These are phyloP conservation scores for Neltuma alba DNA, from an alignment of 306 rosid species.

Conservation along the genomic window DNA sequence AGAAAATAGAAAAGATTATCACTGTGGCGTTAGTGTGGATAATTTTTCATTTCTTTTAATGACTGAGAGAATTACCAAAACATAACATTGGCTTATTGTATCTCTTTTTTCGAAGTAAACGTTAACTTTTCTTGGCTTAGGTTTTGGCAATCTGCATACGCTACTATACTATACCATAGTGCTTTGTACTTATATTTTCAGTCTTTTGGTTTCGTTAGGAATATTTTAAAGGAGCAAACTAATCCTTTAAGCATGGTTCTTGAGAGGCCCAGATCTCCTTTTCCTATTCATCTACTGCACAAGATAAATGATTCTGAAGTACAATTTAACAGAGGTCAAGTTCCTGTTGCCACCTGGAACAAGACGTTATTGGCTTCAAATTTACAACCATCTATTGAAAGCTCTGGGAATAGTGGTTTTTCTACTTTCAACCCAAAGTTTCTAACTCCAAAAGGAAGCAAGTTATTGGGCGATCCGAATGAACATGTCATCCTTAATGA, in stretches of 20 bases:
- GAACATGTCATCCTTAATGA: slow-evolving; percentile 52
- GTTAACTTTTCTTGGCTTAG: background rate
- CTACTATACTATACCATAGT: slow-evolving; percentile 52
- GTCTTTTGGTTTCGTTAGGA: slow-evolving; percentile 58
- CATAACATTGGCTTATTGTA: slow-evolving; percentile 13
- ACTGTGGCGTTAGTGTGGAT: background rate
- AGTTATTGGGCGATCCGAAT: slow-evolving; percentile 53
- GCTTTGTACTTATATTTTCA: slow-evolving; percentile 62
- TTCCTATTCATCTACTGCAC: slow-evolving; percentile 53
- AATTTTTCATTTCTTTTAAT: background rate
- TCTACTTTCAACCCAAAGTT: slow-evolving; percentile 71
- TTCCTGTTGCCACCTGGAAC: slow-evolving; percentile 83
- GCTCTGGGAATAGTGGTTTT: slow-evolving; percentile 72
- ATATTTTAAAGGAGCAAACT: slow-evolving; percentile 51
- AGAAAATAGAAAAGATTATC: slow-evolving; percentile 2
- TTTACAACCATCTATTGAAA: slow-evolving; percentile 59
- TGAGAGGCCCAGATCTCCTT: slow-evolving; percentile 55
- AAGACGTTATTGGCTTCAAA: slow-evolving; percentile 63
- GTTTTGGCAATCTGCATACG: background rate
- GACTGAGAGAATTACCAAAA: slow-evolving; percentile 5
- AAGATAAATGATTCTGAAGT: slow-evolving; percentile 62
- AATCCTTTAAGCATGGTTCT: slow-evolving; percentile 57
- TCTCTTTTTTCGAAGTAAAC: background rate
- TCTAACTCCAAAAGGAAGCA: slow-evolving; percentile 64
- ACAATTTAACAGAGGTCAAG: slow-evolving; percentile 79